Evolutionary conservation across 805 yeast genomes (phyloP).

Genomic region (Wickerhamomyces subpelliculosus): DNA sequence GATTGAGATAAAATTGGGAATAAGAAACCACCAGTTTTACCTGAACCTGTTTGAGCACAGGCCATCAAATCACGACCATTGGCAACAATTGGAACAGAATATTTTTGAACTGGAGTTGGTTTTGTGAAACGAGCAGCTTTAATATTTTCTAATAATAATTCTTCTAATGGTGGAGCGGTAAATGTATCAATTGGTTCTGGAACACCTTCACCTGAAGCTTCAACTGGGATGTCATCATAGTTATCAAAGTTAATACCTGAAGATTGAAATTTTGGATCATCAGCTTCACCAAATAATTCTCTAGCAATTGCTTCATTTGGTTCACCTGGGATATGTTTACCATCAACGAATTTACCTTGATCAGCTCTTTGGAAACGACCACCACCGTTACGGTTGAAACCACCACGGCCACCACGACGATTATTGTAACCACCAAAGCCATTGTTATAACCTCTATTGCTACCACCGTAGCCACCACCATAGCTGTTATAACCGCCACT

Average conservation of each 20-base stretch:
- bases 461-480: constrained; percentile 13
- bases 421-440: constrained; percentile 25
- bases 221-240: constrained; percentile 98
- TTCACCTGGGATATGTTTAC: constrained; percentile 80
- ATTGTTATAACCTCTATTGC: constrained; percentile 16
- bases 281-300: constrained; percentile 78
- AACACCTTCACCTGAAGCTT: constrained; percentile 90
- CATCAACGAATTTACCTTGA: constrained; percentile 81
- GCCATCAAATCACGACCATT: constrained; percentile 92
- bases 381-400: constrained; percentile 25
- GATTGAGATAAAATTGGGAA: constrained; percentile 96
- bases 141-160: constrained; percentile 79
- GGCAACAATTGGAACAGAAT: constrained; percentile 88
- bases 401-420: constrained; percentile 27
- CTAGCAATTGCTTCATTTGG: constrained; percentile 63
- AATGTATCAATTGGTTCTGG: constrained; percentile 90
- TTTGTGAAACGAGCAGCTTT: constrained; percentile 81
- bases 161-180: constrained; percentile 88
- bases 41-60: constrained; percentile 98
- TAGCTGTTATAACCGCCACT: constrained; percentile 15
- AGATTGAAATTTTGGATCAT: constrained; percentile 64
- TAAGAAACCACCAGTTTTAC: constrained; percentile 99
- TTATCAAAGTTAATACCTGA: constrained; percentile 98
- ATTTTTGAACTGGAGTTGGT: constrained; percentile 96
- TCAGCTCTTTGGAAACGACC: constrained; percentile 35